Evolutionary conservation across 1,139 yeast species (phyloP).

Genomic region (Nakaseomyces glabratus): DNA sequence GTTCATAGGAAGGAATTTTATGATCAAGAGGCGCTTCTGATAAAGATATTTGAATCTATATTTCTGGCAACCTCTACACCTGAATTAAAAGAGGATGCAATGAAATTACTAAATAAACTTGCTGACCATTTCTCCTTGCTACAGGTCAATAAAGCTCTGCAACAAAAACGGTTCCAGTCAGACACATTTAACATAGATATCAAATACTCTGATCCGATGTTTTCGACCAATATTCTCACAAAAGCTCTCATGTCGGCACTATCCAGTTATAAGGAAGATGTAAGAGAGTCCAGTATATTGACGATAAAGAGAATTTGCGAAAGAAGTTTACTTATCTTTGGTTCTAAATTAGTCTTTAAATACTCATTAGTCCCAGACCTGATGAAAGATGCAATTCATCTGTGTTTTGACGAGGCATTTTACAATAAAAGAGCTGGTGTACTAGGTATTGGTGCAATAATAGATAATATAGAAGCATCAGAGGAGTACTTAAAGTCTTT

Average conservation of each 20-base stretch:
- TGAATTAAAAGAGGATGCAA: constrained; percentile 65
- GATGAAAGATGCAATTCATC: constrained; percentile 76
- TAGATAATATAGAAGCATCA: constrained; percentile 60
- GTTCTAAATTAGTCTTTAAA: constrained; percentile 55
- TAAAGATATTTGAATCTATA: constrained; percentile 55
- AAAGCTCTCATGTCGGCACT: constrained; percentile 73
- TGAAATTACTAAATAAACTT: constrained; percentile 49
- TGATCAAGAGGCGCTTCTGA: constrained; percentile 41
- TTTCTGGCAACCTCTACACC: constrained; percentile 70
- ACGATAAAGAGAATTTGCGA: constrained; percentile 56
- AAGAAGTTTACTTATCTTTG: constrained; percentile 60
- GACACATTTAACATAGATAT: constrained; percentile 68
- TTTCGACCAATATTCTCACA: constrained; percentile 62
- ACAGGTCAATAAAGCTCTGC: constrained; percentile 64
- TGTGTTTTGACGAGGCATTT: constrained; percentile 84
- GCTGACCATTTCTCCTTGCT: constrained; percentile 73
- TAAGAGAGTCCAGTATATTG: constrained; percentile 60
- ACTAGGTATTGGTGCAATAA: constrained; percentile 65
- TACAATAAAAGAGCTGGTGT: constrained; percentile 85
- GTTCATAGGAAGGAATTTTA: constrained; percentile 44
- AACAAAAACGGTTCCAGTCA: constrained; percentile 61
- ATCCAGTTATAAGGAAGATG: constrained; percentile 65
- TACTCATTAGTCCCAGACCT: constrained; percentile 70
- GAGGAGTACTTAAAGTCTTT: constrained; percentile 63
- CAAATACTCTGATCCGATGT: constrained; percentile 64